Percentiles rank a stretch among this genome's conserved stretches.
Evolutionary conservation across 176 grass and related monocot species (phyloP).

Genomic region (Ensete ventricosum): DNA sequence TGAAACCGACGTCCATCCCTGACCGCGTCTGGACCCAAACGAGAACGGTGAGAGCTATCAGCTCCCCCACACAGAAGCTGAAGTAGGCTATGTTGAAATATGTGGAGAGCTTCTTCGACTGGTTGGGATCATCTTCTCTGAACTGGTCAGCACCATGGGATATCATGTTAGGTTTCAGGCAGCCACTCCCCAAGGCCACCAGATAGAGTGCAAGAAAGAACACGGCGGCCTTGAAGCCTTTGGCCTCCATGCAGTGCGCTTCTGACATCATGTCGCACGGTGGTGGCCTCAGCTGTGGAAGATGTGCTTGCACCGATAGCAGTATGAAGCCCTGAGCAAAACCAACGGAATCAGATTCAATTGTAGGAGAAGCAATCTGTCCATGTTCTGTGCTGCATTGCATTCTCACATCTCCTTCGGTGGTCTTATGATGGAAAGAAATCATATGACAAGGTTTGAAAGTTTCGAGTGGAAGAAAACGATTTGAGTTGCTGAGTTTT

Average conservation of each 20-base stretch:
- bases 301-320: conserved; percentile 78
- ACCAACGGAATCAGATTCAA: not conserved
- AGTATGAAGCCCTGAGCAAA: conserved; percentile 74
- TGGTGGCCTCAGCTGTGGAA: conserved; percentile 85
- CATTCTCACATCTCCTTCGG: too few species aligned
- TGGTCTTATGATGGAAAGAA: too few species aligned
- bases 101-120: conserved; percentile 60
- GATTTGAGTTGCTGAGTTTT: too few species aligned
- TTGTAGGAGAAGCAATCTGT: too few species aligned
- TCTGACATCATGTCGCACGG: conserved; percentile 67
- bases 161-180: conserved; percentile 99
- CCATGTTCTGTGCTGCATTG: too few species aligned
- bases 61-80: conserved; percentile 90
- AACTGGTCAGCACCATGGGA: conserved; percentile 90
- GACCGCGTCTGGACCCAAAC: conserved; percentile 94
- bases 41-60: conserved; percentile 65
- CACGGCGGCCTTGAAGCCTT: conserved; percentile 50
- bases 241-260: conserved; percentile 49
- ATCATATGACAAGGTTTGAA: too few species aligned
- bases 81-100: conserved; percentile 99
- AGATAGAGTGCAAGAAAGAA: conserved; percentile 87
- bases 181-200: conserved; percentile 87
- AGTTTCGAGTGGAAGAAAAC: too few species aligned
- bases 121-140: conserved; percentile 22
- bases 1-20: conserved; percentile 90